Evolutionary conservation across 306 rosid species (phyloP), one percentile per base, ranked within the genome.

Genomic region (Rosa chinensis): DNA sequence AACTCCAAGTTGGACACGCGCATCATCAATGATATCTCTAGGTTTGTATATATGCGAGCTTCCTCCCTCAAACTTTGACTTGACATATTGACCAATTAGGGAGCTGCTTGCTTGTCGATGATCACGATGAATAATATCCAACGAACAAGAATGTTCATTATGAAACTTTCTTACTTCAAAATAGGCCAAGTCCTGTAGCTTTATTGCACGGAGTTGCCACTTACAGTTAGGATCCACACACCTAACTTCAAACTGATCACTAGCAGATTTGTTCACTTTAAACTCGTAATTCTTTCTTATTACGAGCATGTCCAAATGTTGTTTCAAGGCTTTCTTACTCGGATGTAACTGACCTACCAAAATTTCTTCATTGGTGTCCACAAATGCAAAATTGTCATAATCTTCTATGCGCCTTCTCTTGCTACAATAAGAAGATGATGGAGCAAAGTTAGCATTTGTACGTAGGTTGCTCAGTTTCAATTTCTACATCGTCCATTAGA

Each of bases 141-240:
- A n/a, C n/a, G n/a, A n/a, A n/a, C n/a, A n/a, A n/a, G n/a, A n/a
- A n/a, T n/a, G n/a, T n/a, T n/a, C n/a, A n/a, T n/a, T n/a, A n/a
- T n/a, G n/a, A n/a, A n/a, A n/a, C n/a, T n/a, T n/a, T n/a, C n/a
- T n/a, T n/a, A n/a, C n/a, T n/a, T n/a, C n/a, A n/a, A n/a, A n/a
- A n/a, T n/a, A n/a, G n/a, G n/a, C n/a, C n/a, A n/a, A n/a, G n/a
- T n/a, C n/a, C n/a, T n/a, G n/a, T n/a, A n/a, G n/a, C n/a, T n/a
- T n/a, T n/a, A n/a, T n/a, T n/a, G n/a, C n/a, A n/a, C n/a, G n/a
- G n/a, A n/a, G n/a, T n/a, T n/a, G n/a, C n/a, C n/a, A n/a, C n/a
- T n/a, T 76, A 37, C 81, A 81, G 35, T 58, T 77, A 10, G 20
- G 48, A 42, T 82, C 76, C 8, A n/a, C 52, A 43, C 78, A 82